Base-by-base conservation (phyloP, 441 rosid genomes). In the Populus hybrid region DNA sequence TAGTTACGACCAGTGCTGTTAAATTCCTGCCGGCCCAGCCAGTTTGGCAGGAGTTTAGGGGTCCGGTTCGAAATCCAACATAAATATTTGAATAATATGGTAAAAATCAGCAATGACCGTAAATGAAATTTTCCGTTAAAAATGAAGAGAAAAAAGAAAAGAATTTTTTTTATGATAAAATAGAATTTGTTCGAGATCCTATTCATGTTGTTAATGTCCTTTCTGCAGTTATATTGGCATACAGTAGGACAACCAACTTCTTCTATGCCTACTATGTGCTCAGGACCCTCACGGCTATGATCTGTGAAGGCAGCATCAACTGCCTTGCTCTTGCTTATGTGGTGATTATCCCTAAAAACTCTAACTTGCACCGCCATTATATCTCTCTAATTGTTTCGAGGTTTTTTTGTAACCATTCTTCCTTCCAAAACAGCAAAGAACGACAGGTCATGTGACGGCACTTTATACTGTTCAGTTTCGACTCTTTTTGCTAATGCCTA, bases 241-340 rank as follows among this genome's bases (percentile, higher is more conserved):
- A 81, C 69, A 87, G 87, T 85, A 88, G 92, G 78, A 86, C 88
- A 40, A 89, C 91, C 78, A 79, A 76, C 9, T 92, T 85, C 83
- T 93, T 86, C 76, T 95, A 91, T 42, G 88, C 89, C 4, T 95
- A 85, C 79, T 95, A 85, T 54, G 85, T 81, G 59, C 35, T 79
- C 67, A 89, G 81, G 87, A 93, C 88, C 50, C 81, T 93, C 78
- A 90, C 91, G 30, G 86, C 84, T 59, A 89, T 92, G 92, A 83
- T 90, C 24, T 86, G 87, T 34, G 92, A 89, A 75, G 89, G 90
- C 78, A 83, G 90, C 81, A 77, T 91, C 70, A 86, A 83, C 77
- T 93, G 95, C 79, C 92, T 95, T 12, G 94, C 99, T 34, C 88
- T 83, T 80, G 98, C 99, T 64, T 95, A 93, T 77, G 90, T 92